Evolutionary conservation across 192 early-diverging fungal species (phyloP), one percentile per base, ranked within the genome.

Genomic region (Mortierella hygrophila): DNA sequence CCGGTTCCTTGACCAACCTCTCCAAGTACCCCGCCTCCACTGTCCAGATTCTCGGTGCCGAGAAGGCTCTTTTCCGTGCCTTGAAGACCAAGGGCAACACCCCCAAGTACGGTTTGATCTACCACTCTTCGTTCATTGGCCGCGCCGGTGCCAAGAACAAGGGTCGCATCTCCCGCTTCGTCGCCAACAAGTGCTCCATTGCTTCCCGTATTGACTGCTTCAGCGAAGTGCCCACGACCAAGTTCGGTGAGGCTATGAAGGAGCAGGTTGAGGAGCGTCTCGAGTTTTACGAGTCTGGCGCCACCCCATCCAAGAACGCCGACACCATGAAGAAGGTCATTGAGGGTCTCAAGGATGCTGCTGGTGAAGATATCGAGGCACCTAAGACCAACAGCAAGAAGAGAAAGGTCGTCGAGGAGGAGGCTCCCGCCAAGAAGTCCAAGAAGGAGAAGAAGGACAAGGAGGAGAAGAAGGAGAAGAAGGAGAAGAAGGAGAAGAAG

Each of bases 141-240:
- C 96, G 95, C 77, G 98, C 98, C 11, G 97, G 94, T 65, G 90
- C 93, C 68, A 99, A 99, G 94, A 98, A 99, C 94, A 99, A 99
- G 95, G 96, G 96, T 78, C 93, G 97, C 72, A 99, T 99, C 71
- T 99, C 98, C 72, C 96, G 98, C 76, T 97, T 99, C 77, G 93
- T 99, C 29, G 98, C 98, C 84, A 99, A 99, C 94, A 99, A 99
- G 91, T 97, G 96, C 82, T 94, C 97, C 11, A 97, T 99, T 90
- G 98, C 98, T 23, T 97, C 96, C 38, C 93, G 98, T 75, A 98
- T 99, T 78, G 98, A 99, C 88, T 98, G 97, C 89, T 99, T 97
- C 94, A 88, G 94, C 69, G 94, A 96, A n/a, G 90, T 89, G 55
- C 97, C 97, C 23, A 97, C 95, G 7, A 91, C 90, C 90, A 97